Evolutionary conservation across 1,139 yeast genomes (phyloP).

Genomic region (Debaryomycetaceae sp.): DNA sequence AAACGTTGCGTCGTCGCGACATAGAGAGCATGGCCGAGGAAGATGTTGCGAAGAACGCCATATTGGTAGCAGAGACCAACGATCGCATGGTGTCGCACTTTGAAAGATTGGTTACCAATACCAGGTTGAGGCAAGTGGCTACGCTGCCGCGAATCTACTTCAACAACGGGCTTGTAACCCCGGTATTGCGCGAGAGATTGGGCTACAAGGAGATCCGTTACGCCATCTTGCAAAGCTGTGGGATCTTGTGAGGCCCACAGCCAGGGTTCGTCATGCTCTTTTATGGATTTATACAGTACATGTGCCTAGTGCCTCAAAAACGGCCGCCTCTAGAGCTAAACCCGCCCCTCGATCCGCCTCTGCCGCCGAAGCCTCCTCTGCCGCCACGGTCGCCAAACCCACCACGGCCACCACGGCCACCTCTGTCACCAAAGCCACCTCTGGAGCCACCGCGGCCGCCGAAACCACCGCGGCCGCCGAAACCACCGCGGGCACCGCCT

Average conservation of each 20-base stretch:
- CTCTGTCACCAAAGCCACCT: constrained; percentile 42
- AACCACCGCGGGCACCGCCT: constrained; percentile 25
- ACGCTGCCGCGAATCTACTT: constrained; percentile 31
- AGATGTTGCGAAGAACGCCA: constrained; percentile 9
- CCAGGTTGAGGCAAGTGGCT: constrained; percentile 20
- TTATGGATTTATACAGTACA: constrained; percentile 1
- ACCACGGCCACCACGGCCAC: constrained; percentile 26
- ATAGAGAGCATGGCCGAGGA: constrained; percentile 5
- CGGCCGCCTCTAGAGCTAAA: constrained; percentile 45
- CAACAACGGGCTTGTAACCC: constrained; percentile 27
- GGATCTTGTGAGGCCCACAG: no score
- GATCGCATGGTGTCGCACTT: constrained; percentile 21
- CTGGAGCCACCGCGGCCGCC: constrained; percentile 34
- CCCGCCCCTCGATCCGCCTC: constrained; percentile 40
- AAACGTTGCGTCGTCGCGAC: constrained; percentile 7
- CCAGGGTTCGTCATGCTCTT: no score
- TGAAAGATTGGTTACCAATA: constrained; percentile 16
- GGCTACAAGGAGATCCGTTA: constrained; percentile 37
- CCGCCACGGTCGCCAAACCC: constrained; percentile 44
- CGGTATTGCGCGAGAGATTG: constrained; percentile 17
- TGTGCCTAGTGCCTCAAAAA: constrained; percentile 8
- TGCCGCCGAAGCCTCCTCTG: constrained; percentile 32
- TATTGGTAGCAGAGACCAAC: constrained; percentile 18
- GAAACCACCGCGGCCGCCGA: constrained; percentile 21
- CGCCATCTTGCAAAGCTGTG: constrained; percentile 32